A percentile compares a stretch with the other conserved stretches of the same genome.
Evolutionary conservation across 306 rosid species (phyloP).

Genomic region (Comarum palustre): DNA sequence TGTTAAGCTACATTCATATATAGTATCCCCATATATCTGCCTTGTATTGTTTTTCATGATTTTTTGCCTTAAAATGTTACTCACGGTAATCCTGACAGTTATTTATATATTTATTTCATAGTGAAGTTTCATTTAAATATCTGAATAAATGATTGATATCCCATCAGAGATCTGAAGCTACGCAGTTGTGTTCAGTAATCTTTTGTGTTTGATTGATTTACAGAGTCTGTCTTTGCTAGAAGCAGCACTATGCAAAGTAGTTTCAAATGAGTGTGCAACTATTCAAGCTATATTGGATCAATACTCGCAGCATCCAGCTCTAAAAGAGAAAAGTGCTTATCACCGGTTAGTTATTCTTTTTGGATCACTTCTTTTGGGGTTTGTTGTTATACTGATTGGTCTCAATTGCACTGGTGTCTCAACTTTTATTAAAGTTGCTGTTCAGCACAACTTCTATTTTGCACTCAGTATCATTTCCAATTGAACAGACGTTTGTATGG

Average conservation of each 20-base stretch:
- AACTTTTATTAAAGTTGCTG: background rate
- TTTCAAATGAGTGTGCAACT: slow-evolving; percentile 48
- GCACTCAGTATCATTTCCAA: background rate
- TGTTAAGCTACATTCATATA: background rate
- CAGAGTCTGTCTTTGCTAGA: slow-evolving; percentile 68
- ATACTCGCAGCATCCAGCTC: slow-evolving; percentile 50
- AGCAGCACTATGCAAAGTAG: slow-evolving; percentile 58
- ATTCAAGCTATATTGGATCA: slow-evolving; percentile 55
- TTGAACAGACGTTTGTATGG: background rate
- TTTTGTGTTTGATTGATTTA: slow-evolving; percentile 26
- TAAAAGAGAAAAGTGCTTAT: slow-evolving; percentile 58
- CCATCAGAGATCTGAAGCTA: slow-evolving; percentile 6
- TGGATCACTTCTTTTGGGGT: background rate
- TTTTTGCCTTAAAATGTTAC: background rate
- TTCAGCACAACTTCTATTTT: background rate
- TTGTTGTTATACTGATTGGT: background rate
- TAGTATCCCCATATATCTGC: background rate
- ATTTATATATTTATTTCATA: background rate
- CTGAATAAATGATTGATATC: background rate
- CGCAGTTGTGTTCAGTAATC: slow-evolving; percentile 12
- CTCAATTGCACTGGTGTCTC: background rate
- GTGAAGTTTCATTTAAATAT: background rate
- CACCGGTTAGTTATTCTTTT: slow-evolving; percentile 46
- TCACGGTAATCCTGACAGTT: background rate
- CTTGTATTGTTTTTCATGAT: background rate